Evolutionary conservation across 257 asterid genomes (phyloP).

Genomic region (Osmanthus fragrans): DNA sequence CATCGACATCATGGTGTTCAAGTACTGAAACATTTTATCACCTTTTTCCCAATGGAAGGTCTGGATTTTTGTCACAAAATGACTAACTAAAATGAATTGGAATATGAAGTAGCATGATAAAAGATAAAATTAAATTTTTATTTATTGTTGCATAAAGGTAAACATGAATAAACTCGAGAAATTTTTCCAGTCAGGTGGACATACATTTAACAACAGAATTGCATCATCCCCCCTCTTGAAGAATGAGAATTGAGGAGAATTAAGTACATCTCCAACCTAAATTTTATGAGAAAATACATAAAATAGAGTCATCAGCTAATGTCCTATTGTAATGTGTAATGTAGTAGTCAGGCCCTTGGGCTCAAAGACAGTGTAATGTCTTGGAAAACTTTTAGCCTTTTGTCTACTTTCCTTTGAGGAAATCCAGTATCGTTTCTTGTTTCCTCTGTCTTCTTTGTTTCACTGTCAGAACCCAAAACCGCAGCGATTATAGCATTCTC

Average conservation of each 20-base stretch:
- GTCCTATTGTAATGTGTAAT: neutral
- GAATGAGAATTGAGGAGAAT: conserved; percentile 57
- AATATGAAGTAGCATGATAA: too few relatives aligned
- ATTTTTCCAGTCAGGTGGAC: neutral
- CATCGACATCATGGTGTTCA: too few relatives aligned
- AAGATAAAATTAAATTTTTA: neutral
- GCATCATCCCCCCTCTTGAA: neutral
- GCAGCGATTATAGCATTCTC: conserved; percentile 87
- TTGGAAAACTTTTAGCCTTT: conserved; percentile 86
- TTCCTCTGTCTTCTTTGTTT: conserved; percentile 19
- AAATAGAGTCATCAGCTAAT: conserved; percentile 4
- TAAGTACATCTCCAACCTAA: conserved; percentile 71
- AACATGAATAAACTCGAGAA: neutral
- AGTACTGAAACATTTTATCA: too few relatives aligned
- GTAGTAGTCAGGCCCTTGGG: conserved; percentile 42
- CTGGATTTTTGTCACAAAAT: too few relatives aligned
- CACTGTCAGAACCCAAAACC: conserved; percentile 43
- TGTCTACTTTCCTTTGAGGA: conserved; percentile 53
- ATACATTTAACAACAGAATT: neutral
- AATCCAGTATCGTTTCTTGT: conserved; percentile 19
- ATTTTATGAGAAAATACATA: conserved; percentile 2
- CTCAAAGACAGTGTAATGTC: conserved; percentile 73
- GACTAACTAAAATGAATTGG: too few relatives aligned
- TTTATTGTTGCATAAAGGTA: conserved; percentile 14
- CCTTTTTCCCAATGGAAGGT: too few relatives aligned